Evolutionary conservation across 768 basidiomycete genomes (phyloP).

Genomic region (Lentinula aciculospora): DNA sequence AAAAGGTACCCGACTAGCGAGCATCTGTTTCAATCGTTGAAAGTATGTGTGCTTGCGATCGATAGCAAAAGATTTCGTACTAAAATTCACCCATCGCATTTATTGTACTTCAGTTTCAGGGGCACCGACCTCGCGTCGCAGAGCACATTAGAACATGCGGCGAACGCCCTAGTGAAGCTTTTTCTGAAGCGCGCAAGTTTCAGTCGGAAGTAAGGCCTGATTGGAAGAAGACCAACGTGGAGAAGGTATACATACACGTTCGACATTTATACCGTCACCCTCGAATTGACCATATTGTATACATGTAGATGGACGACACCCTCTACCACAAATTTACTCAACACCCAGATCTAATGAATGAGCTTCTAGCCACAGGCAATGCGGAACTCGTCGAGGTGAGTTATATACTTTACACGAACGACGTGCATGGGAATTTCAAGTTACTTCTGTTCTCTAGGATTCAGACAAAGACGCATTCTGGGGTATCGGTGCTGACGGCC

Average conservation of each 20-base stretch:
- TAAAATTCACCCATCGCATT: not conserved
- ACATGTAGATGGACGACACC: slow-evolving; percentile 55
- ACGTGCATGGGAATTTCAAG: not conserved
- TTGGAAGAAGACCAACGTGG: slow-evolving; percentile 66
- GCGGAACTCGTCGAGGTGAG: slow-evolving; percentile 64
- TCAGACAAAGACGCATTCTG: slow-evolving; percentile 77
- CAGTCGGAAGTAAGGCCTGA: slow-evolving; percentile 57
- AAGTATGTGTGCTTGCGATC: slow-evolving; percentile 28
- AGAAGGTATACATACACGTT: slow-evolving; percentile 35
- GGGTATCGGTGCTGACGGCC: slow-evolving; percentile 64
- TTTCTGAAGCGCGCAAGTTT: slow-evolving; percentile 62
- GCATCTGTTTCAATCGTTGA: slow-evolving; percentile 74
- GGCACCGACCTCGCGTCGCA: slow-evolving; percentile 53
- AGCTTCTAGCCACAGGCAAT: slow-evolving; percentile 61
- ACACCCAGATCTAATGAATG: slow-evolving; percentile 50
- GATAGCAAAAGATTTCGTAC: not conserved
- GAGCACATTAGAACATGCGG: slow-evolving; percentile 66
- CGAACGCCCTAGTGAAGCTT: slow-evolving; percentile 56
- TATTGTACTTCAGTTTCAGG: slow-evolving; percentile 42
- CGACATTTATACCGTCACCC: not conserved
- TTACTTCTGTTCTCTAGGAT: slow-evolving; percentile 32
- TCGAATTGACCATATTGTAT: not conserved
- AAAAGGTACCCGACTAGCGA: slow-evolving; percentile 71
- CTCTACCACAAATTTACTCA: slow-evolving; percentile 69
- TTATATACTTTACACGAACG: slow-evolving; percentile 4